These are phyloP conservation scores for Orobanche coerulescens DNA, from an alignment of 257 asterid genomes.

Conservation along the genomic window DNA sequence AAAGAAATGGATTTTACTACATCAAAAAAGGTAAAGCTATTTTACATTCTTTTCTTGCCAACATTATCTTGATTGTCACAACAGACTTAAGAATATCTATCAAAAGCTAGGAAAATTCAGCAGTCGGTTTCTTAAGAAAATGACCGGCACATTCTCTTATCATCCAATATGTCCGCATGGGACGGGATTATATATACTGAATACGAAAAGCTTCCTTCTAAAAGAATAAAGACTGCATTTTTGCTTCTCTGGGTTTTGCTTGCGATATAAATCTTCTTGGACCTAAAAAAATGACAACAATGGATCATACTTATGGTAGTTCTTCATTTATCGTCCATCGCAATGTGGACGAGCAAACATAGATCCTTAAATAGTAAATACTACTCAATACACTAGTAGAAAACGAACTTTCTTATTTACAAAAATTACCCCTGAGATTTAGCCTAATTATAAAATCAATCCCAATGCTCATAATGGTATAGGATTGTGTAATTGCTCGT, in stretches of 20 bases:
- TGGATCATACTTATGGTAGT: neutral
- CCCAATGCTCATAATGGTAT: too few relatives aligned
- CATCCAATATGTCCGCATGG: constrained; percentile 18
- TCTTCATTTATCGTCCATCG: neutral
- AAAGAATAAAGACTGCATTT: neutral
- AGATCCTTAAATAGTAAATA: too few relatives aligned
- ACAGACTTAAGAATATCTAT: constrained; percentile 3
- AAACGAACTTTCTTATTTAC: too few relatives aligned
- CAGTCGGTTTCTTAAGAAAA: neutral
- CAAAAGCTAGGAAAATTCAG: neutral
- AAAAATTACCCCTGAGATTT: too few relatives aligned
- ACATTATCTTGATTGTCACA: constrained; percentile 10
- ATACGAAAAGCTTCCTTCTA: constrained; percentile 6
- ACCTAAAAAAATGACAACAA: constrained; percentile 16
- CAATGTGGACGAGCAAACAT: neutral
- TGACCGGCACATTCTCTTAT: neutral
- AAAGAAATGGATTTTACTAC: constrained; percentile 13
- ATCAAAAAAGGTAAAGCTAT: constrained; percentile 11
- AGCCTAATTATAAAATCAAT: too few relatives aligned
- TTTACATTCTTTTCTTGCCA: neutral
- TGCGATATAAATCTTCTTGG: neutral
- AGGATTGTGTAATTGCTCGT: too few relatives aligned
- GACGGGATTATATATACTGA: neutral
- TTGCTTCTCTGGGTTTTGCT: constrained; percentile 8
- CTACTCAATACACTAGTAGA: neutral